Percentiles rank a stretch among this genome's conserved stretches.
Conservation (phyloP, 148 eudicot genomes). For the Cornus florida region DNA sequence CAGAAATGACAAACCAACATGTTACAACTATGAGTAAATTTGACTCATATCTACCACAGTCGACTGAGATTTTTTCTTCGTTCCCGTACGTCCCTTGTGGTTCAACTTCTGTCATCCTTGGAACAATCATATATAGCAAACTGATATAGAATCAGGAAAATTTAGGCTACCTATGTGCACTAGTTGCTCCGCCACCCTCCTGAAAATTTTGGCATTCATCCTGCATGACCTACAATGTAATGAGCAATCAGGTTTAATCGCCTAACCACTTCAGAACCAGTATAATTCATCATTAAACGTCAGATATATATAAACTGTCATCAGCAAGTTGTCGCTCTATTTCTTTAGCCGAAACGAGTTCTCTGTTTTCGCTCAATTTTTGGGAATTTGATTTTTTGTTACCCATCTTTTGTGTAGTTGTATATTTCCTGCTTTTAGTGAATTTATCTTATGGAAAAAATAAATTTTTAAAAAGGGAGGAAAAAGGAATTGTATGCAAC, state of each 20-base stretch:
- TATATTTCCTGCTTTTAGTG: no score
- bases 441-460: no score
- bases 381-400: no score
- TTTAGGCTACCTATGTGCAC: background rate
- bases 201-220: background rate
- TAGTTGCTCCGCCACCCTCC: background rate
- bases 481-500: background rate
- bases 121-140: background rate
- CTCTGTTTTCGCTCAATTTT: no score
- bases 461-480: no score
- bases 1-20: background rate
- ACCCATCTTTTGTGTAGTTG: no score
- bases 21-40: background rate
- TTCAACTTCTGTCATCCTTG: background rate
- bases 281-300: background rate
- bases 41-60: background rate
- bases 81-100: background rate
- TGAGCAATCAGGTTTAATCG: background rate
- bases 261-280: background rate
- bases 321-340: no score
- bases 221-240: background rate
- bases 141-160: background rate
- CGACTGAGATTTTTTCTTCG: background rate
- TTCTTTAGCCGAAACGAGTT: no score
- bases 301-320: no score